Evolutionary conservation across 2,329 filamentous ascomycete species (phyloP), one percentile per base, ranked within the genome.

Genomic region (Xylaria multiplex): DNA sequence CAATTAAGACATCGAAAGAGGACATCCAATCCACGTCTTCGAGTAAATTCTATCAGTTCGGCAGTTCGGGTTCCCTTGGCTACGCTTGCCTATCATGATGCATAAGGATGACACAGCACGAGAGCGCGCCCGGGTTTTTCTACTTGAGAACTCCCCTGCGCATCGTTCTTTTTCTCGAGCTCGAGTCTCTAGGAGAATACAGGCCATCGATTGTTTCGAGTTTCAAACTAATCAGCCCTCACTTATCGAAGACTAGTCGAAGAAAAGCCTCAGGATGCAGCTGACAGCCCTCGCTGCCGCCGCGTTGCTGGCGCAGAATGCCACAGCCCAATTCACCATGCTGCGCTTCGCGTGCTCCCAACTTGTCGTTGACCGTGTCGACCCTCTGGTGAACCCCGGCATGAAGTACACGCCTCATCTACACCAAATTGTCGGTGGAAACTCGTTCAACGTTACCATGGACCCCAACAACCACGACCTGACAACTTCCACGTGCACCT

Each of bases 331-430:
- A 66, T 76, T 76, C 62, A 79, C 79, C 72, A 82, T 82, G 81
- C 75, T 83, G 69, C 80, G 81, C 40, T 83, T 83, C 69, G 80
- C 80, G 27, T 83, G 81, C 77, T 82, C 81, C 45, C 81, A 83
- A 76, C 78, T 83, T 32, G 80, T 82, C 43, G 80, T 83, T 59
- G 81, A 83, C 74, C 80, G 81, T 48, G 77, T 79, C 71, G 81
- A 83, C 74, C 81, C 81, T 40, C 73, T 83, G 54, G 81, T 82
- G 67, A 82, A 82, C 76, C 81, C 81, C 8, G 81, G 81, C 64
- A 73, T 79, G 75, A 76, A 73, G 48, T 82, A 81, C 77, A 80
- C 81, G 19, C 80, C 80, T 42, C 81, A 83, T 71, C 77, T 83
- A 64, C 81, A 83, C 76, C 81, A 83, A 76, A 80, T 83, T 62